These are phyloP conservation scores for Eutypella sp. DNA, from an alignment of 2,329 filamentous ascomycete species.

Conservation along the genomic window DNA sequence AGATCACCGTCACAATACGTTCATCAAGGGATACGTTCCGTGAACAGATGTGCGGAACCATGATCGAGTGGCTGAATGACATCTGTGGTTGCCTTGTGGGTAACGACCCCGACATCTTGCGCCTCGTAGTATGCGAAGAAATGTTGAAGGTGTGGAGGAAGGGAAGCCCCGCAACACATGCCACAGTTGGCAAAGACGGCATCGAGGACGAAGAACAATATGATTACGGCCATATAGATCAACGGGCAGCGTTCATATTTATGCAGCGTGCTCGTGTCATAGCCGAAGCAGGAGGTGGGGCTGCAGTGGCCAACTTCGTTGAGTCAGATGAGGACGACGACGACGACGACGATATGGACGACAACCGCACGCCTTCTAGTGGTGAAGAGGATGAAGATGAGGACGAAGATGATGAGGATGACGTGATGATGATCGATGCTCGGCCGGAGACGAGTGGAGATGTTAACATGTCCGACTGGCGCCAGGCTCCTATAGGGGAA, in stretches of 20 bases:
- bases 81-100: slow-evolving; percentile 86
- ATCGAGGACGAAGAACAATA: slow-evolving; percentile 75
- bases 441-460: slow-evolving; percentile 39
- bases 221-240: slow-evolving; percentile 37
- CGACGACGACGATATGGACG: slow-evolving; percentile 39
- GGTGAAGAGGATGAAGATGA: slow-evolving; percentile 55
- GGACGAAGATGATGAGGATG: slow-evolving; percentile 54
- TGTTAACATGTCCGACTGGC: slow-evolving; percentile 45
- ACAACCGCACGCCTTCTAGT: slow-evolving; percentile 29
- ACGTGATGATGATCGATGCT: slow-evolving; percentile 54
- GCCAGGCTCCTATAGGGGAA: slow-evolving; percentile 48
- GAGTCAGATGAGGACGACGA: slow-evolving; percentile 44
- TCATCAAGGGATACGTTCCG: slow-evolving; percentile 92
- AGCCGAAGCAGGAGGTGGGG: slow-evolving; percentile 20
- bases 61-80: slow-evolving; percentile 93
- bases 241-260: slow-evolving; percentile 26
- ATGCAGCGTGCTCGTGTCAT: slow-evolving; percentile 33
- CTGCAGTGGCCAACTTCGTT: slow-evolving; percentile 27
- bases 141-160: slow-evolving; percentile 81
- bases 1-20: slow-evolving; percentile 90
- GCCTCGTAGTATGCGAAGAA: slow-evolving; percentile 83
- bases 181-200: slow-evolving; percentile 68
- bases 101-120: slow-evolving; percentile 70
- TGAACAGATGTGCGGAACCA: slow-evolving; percentile 97
- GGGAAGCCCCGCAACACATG: slow-evolving; percentile 79